Percentiles rank a stretch among this genome's conserved stretches.
Evolutionary conservation across 2,329 filamentous ascomycete genomes (phyloP).

Genomic region (Verticillium klebahnii): DNA sequence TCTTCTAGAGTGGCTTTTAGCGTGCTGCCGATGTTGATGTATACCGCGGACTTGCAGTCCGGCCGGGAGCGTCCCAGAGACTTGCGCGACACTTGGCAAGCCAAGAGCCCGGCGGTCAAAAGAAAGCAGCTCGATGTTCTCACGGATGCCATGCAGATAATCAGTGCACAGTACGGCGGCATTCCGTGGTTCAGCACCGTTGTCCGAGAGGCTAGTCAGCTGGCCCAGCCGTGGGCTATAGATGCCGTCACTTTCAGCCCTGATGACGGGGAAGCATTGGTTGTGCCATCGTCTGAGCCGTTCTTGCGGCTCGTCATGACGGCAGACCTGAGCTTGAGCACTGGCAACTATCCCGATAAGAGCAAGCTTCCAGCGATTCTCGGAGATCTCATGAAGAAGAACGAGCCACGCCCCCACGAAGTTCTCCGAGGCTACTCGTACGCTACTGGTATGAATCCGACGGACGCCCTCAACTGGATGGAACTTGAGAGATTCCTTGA

Average conservation of each 20-base stretch:
- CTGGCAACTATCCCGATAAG: not conserved
- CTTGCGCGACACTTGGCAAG: no score
- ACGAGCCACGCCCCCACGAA: not conserved
- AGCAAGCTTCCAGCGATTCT: not conserved
- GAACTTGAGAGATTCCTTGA: not conserved
- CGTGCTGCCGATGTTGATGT: not conserved
- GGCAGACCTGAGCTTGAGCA: not conserved
- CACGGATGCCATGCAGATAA: constrained; percentile 40
- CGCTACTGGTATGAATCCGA: not conserved
- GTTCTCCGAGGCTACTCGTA: not conserved
- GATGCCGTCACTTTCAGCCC: not conserved
- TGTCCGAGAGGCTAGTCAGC: constrained; percentile 35
- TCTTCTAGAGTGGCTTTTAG: constrained; percentile 18
- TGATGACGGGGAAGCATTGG: not conserved
- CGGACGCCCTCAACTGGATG: not conserved
- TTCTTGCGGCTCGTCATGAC: not conserved
- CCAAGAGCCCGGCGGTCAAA: constrained; percentile 16
- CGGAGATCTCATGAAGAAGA: not conserved
- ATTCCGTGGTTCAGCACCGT: constrained; percentile 39
- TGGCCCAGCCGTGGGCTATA: constrained; percentile 22
- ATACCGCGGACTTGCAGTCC: constrained; percentile 25
- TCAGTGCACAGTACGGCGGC: constrained; percentile 39
- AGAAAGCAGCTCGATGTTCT: constrained; percentile 38
- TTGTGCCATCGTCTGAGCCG: not conserved
- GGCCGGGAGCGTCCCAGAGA: constrained; percentile 14